Percentiles rank a stretch among this genome's conserved stretches.
Conservation (phyloP, 352 stramenopile species). For the Globisporangium spiculum region DNA sequence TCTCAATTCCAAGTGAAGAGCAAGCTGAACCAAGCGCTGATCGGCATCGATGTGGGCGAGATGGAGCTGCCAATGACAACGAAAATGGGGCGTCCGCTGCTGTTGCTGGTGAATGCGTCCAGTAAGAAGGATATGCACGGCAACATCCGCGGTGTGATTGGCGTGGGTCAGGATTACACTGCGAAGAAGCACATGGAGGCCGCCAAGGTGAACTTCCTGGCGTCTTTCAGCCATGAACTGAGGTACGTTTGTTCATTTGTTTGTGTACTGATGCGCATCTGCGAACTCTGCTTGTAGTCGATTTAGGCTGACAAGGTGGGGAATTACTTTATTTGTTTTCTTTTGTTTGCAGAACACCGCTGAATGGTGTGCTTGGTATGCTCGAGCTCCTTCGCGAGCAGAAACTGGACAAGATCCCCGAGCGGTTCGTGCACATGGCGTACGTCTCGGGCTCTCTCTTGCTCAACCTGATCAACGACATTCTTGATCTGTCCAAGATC, state of each 20-base stretch:
- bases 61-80: conserved; percentile 75
- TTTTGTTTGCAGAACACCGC: conserved; percentile 37
- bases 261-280: neutral
- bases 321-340: neutral
- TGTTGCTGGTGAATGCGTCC: conserved; percentile 63
- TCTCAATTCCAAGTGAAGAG: conserved; percentile 49
- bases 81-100: conserved; percentile 31
- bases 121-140: conserved; percentile 84
- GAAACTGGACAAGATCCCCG: conserved; percentile 51
- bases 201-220: conserved; percentile 62
- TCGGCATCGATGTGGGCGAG: conserved; percentile 65
- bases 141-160: conserved; percentile 86
- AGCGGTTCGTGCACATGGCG: conserved; percentile 70
- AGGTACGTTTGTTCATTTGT: conserved; percentile 11
- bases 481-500: conserved; percentile 89
- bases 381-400: conserved; percentile 65
- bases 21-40: conserved; percentile 59
- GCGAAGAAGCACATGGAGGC: conserved; percentile 72
- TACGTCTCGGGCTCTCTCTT: conserved; percentile 66
- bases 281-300: neutral
- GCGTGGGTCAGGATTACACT: conserved; percentile 88
- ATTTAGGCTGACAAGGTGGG: neutral
- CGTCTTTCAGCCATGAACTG: conserved; percentile 68
- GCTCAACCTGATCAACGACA: conserved; percentile 82
- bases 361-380: conserved; percentile 82